Evolutionary conservation across 345 rosid genomes (phyloP).

Genomic region (Excoecaria agallocha): DNA sequence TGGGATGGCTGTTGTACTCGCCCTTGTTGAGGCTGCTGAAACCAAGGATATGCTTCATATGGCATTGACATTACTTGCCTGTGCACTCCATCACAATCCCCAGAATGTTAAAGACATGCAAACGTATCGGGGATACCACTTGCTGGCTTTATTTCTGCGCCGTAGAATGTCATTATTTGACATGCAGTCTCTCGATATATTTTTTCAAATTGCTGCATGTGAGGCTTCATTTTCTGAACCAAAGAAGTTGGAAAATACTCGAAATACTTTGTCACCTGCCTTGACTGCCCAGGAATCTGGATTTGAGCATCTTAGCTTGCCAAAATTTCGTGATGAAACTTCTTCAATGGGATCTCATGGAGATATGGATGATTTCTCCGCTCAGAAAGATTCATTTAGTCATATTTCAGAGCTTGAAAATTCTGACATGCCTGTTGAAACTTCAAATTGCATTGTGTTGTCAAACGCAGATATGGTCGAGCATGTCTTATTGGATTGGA

Average conservation of each 20-base stretch:
- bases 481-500: conserved; percentile 99
- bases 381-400: conserved; percentile 80
- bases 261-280: conserved; percentile 41
- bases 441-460: conserved; percentile 93
- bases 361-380: conserved; percentile 94
- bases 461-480: conserved; percentile 99
- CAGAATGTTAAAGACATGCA: conserved; percentile 97
- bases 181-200: conserved; percentile 92
- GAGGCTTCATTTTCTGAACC: conserved; percentile 98
- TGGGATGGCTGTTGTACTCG: conserved; percentile 81
- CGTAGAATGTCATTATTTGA: conserved; percentile 85
- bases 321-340: conserved; percentile 75
- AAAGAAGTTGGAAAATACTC: conserved; percentile 56
- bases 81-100: conserved; percentile 94
- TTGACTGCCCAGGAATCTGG: conserved; percentile 57
- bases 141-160: conserved; percentile 88
- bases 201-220: conserved; percentile 98
- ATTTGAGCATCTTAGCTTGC: conserved; percentile 75
- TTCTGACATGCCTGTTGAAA: conserved; percentile 76
- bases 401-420: conserved; percentile 93
- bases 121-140: conserved; percentile 93
- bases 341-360: conserved; percentile 92
- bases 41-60: conserved; percentile 95
- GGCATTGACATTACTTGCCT: conserved; percentile 86
- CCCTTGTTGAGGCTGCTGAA: conserved; percentile 93